phyloP scores from a whole-genome alignment of 1,284 basidiomycete genomes.

The Moesziomyces antarcticus region DNA sequence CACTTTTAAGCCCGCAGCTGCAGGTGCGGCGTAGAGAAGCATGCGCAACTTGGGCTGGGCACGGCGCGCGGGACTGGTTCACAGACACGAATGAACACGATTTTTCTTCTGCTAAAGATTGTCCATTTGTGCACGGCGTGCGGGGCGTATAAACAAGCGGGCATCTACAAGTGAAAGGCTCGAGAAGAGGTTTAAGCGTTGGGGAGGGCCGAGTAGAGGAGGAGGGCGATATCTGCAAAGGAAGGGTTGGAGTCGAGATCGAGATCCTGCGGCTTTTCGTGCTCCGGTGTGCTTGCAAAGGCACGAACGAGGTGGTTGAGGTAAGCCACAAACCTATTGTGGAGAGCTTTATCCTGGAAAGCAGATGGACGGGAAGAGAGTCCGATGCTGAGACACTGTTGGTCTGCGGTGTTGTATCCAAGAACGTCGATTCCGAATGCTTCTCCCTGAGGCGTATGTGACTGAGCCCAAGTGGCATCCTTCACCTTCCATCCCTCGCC shows the following conservation, averaged over 20 bases:
- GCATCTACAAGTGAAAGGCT: no score
- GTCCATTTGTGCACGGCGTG: neutral
- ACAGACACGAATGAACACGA: neutral
- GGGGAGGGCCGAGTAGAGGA: neutral
- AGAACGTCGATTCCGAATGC: slow-evolving; percentile 28
- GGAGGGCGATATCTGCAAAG: neutral
- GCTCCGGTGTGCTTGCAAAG: neutral
- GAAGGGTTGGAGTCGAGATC: neutral
- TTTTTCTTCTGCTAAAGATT: neutral
- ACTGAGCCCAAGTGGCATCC: slow-evolving; percentile 16
- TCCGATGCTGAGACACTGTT: slow-evolving; percentile 14
- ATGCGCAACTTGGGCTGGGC: no score
- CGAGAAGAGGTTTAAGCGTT: neutral
- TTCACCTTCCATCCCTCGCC: neutral
- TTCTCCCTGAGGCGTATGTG: slow-evolving; percentile 16
- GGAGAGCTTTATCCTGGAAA: slow-evolving; percentile 5
- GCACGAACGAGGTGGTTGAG: slow-evolving; percentile 1
- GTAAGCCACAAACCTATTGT: slow-evolving; percentile 1
- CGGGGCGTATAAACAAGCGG: neutral
- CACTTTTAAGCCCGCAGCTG: slow-evolving; percentile 49
- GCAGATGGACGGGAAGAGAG: slow-evolving; percentile 4
- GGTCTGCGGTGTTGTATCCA: neutral
- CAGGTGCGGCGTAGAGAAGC: slow-evolving; percentile 7
- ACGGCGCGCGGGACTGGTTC: neutral
- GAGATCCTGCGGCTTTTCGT: neutral